Evolutionary conservation across 1,139 yeast genomes (phyloP).

Genomic region (Lodderomyces theae): DNA sequence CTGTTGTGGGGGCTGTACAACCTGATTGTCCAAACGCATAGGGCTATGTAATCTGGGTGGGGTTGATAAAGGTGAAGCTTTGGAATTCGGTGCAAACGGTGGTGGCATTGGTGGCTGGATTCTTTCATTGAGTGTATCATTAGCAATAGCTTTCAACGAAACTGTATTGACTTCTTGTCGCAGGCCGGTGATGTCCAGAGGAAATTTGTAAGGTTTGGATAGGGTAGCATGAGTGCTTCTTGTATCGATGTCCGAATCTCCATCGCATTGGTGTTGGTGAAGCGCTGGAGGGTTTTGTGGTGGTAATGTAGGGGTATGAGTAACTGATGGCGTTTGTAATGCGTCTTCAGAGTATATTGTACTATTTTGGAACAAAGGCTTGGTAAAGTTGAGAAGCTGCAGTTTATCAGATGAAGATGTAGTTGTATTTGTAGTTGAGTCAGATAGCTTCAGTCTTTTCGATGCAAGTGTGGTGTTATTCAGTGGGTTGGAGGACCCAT

Average conservation of each 20-base stretch:
- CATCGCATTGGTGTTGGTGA: not conserved
- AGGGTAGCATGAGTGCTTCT: conserved; percentile 4
- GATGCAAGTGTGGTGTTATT: not conserved
- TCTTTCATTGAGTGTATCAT: not conserved
- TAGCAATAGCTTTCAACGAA: not conserved
- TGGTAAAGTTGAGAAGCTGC: not conserved
- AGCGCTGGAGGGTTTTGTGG: conserved; percentile 9
- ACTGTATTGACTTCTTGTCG: not conserved
- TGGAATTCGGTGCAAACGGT: conserved; percentile 14
- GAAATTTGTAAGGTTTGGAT: conserved; percentile 9
- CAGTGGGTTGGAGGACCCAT: conserved; percentile 6
- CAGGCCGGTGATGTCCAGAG: conserved; percentile 5
- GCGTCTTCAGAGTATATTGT: conserved; percentile 6
- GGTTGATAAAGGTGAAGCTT: conserved; percentile 13
- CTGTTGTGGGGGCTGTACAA: not conserved
- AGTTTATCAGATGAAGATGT: not conserved
- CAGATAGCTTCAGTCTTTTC: not conserved
- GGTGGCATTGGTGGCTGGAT: conserved; percentile 12
- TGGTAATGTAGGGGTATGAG: conserved; percentile 15
- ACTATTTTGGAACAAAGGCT: not conserved
- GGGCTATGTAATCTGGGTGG: conserved; percentile 16
- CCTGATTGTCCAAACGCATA: conserved; percentile 5
- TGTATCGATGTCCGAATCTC: not conserved
- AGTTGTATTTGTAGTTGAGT: conserved; percentile 6
- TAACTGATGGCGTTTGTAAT: conserved; percentile 13